Conservation (phyloP, 495 filamentous ascomycete species). For the Niebla homalea region DNA sequence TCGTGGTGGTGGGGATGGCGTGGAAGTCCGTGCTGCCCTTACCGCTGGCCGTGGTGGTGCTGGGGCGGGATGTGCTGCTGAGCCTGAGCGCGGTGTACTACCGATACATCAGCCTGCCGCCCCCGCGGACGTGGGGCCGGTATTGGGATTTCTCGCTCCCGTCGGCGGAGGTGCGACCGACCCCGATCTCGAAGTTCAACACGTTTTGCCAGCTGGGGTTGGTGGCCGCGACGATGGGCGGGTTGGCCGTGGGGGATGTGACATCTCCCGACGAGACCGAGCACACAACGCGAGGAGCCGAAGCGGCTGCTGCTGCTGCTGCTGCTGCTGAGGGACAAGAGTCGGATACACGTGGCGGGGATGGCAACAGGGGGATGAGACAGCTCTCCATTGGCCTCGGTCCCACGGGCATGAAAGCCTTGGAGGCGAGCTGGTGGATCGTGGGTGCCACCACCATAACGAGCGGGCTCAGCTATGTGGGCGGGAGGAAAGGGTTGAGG, state of each 20-base stretch:
- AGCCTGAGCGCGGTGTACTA: constrained; percentile 88
- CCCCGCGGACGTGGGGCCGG: constrained; percentile 79
- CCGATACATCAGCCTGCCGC: constrained; percentile 82
- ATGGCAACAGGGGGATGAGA: constrained; percentile 14
- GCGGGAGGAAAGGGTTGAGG: constrained; percentile 67
- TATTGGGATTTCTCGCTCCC: constrained; percentile 98
- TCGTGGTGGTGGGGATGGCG: constrained; percentile 71
- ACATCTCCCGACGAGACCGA: neutral
- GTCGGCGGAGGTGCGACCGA: constrained; percentile 84
- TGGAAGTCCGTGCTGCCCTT: constrained; percentile 52
- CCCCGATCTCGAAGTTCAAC: constrained; percentile 80
- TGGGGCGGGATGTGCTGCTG: constrained; percentile 79
- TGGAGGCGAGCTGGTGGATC: constrained; percentile 40
- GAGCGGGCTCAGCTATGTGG: constrained; percentile 75
- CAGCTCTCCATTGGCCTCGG: neutral
- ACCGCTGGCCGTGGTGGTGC: constrained; percentile 75
- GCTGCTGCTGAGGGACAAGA: neutral
- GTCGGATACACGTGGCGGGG: constrained; percentile 27
- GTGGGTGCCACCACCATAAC: constrained; percentile 72
- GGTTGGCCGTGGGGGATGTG: constrained; percentile 41
- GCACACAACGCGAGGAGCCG: neutral
- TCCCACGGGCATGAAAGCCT: neutral
- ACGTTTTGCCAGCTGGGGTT: constrained; percentile 68
- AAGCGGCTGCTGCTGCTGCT: neutral
- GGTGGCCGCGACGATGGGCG: constrained; percentile 62